Base-by-base conservation (phyloP, 2,329 filamentous ascomycete species). In the Arachnomyces sp. region DNA sequence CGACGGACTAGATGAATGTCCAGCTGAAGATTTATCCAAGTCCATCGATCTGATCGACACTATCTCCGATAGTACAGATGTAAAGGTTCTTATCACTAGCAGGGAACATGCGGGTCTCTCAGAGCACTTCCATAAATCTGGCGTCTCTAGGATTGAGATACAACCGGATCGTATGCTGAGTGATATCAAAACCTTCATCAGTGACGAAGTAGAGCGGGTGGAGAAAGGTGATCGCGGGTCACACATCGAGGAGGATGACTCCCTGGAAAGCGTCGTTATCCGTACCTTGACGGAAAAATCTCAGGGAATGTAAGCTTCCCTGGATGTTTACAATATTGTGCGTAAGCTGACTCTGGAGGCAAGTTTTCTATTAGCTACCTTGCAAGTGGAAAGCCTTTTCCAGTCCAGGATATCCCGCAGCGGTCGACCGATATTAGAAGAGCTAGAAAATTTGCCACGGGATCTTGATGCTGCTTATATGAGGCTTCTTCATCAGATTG, bases 1-100 rank as follows among this genome's bases (percentile, higher is more conserved):
- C n/a, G 37, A 39, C 16, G 37, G 17, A 8, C 16, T 39, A 20
- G 37, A 39, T 18, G 37, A 39, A 39, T 39, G 37, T 18, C 37
- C 18, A 9, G 30, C 5, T 28, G 15, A 33, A 7, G 37, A 39
- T 1, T 30, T 28, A n/a, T 6, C 8, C 28, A 11, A 34, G 11
- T 2, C 33, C 28, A 25, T 39, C 14, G 3, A 30, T 8, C 33
- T 39, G 9, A 28, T 39, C 31, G 15, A 14, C n/a, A 14, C 11
- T 11, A 14, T 33, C 3, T 7, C 31, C 7, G n/a, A 39, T 11
- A 11, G n/a, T 8, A 13, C 15, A 8, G 14, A 29, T 33, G 15
- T 20, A 11, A 39, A 39, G 18, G 17, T 39, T 3, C 7, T 34
- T 12, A 20, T 33, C 14, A 39, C 17, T 3, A 32, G 37, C n/a